Evolutionary conservation across 805 yeast species (phyloP), one percentile per base, ranked within the genome.

Genomic region (Yarrowia sp.): DNA sequence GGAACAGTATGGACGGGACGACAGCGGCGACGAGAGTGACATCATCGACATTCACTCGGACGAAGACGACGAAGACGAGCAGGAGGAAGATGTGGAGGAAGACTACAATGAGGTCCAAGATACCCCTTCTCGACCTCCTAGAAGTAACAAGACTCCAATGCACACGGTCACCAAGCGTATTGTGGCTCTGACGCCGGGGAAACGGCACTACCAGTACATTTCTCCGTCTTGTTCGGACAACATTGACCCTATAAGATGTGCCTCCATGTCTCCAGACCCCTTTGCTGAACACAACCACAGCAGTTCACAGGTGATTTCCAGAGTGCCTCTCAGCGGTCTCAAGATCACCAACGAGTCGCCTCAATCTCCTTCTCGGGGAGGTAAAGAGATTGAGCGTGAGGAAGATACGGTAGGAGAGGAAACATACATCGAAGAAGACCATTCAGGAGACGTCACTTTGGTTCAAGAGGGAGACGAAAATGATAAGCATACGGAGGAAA

Each of bases 211-310:
- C 40, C 67, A 63, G 67, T 63, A 63, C 56, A 41, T 63, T 63
- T 63, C 67, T 40, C 67, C 67, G 40, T 43, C 52, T n/a, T 59
- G 65, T 45, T 59, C 65, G 14, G 65, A 59, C 52, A 59, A 45
- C 52, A 42, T 59, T 35, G 65, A 43, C 22, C 65, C 65, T 12
- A 59, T 59, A n/a, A 22, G 65, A 19, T 59, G 65, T n/a, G 52
- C 65, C 0, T 59, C 65, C 26, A 43, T 59, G 65, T 59, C 65
- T 8, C 65, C 65, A 2, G 65, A 59, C 46, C 65, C 65, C 19
- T 59, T 59, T 59, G 52, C 52, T 3, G 64, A 56, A 22, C 32
- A 55, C 19, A 56, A 9, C 61, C 8, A 40, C 26, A 7, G 40
- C 12, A 26, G 46, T 15, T 40, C 46, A 1, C n/a, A 43, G 8